Evolutionary conservation across 2,329 filamentous ascomycete species (phyloP).

Genomic region (Penicillium sp.): DNA sequence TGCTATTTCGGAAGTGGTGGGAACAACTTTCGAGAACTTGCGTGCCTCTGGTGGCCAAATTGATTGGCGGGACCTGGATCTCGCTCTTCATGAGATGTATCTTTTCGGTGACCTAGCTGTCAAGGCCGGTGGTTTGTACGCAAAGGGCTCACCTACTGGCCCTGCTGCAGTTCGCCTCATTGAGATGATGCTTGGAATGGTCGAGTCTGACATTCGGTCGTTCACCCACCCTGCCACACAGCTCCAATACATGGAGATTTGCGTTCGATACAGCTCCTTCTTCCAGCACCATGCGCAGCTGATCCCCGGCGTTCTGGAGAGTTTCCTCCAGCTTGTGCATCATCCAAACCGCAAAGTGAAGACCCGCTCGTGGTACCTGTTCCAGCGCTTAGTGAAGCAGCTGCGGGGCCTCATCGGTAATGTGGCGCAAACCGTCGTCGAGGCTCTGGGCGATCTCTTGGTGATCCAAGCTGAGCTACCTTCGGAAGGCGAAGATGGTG

Average conservation of each 20-base stretch:
- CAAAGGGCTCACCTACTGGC: conserved; percentile 79
- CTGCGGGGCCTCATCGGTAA: conserved; percentile 82
- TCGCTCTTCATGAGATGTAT: conserved; percentile 94
- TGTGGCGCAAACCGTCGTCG: conserved; percentile 87
- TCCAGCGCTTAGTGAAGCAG: conserved; percentile 89
- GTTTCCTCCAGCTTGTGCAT: conserved; percentile 88
- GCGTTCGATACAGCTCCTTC: conserved; percentile 88
- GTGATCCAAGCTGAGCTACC: conserved; percentile 89
- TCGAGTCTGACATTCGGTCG: conserved; percentile 83
- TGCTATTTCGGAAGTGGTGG: conserved; percentile 84
- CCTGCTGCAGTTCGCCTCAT: conserved; percentile 79
- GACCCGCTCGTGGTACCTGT: conserved; percentile 93
- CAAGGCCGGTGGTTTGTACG: conserved; percentile 81
- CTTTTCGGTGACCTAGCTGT: conserved; percentile 93
- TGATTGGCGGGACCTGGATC: conserved; percentile 93
- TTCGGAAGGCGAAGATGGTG: conserved; percentile 72
- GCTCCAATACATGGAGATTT: conserved; percentile 98
- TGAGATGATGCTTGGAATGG: conserved; percentile 94
- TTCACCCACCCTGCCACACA: conserved; percentile 91
- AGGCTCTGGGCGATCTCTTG: conserved; percentile 84
- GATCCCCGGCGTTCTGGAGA: conserved; percentile 85
- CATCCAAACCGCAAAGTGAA: conserved; percentile 85
- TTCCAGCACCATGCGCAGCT: conserved; percentile 83
- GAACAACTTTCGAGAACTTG: conserved; percentile 79
- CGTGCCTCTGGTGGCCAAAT: conserved; percentile 73